phyloP scores from a whole-genome alignment of 495 filamentous ascomycete species.

The Schizothecium vesticola region DNA sequence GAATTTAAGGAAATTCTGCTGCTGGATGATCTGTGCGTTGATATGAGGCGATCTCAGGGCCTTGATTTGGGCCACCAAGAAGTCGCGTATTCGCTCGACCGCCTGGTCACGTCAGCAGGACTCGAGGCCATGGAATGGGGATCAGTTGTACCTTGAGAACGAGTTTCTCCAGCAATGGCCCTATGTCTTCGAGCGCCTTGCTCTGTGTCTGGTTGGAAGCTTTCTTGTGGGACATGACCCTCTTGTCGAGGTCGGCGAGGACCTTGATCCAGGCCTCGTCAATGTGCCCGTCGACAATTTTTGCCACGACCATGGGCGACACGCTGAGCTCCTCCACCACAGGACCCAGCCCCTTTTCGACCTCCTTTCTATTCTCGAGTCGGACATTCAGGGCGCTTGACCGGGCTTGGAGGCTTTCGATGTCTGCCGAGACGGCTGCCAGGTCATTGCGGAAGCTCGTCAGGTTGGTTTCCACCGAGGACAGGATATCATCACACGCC shows the following conservation, averaged over 20 bases:
- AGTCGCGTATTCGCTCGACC: conserved; percentile 89
- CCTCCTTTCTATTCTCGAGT: conserved; percentile 79
- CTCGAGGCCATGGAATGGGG: neutral
- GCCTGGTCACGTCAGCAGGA: conserved; percentile 48
- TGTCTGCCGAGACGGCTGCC: conserved; percentile 85
- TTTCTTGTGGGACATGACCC: conserved; percentile 64
- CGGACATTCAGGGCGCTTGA: conserved; percentile 80
- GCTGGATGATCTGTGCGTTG: conserved; percentile 93
- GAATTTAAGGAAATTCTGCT: conserved; percentile 78
- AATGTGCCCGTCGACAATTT: conserved; percentile 80
- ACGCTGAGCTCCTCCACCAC: conserved; percentile 88
- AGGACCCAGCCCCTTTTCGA: conserved; percentile 83
- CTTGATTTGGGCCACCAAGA: conserved; percentile 88
- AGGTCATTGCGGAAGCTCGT: conserved; percentile 90
- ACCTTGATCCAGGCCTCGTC: conserved; percentile 87
- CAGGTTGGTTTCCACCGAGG: conserved; percentile 86
- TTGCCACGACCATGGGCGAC: conserved; percentile 71
- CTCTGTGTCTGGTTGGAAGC: conserved; percentile 53
- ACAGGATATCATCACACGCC: conserved; percentile 88
- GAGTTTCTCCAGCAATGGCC: conserved; percentile 75
- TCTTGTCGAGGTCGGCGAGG: conserved; percentile 76
- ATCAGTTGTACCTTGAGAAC: conserved; percentile 61
- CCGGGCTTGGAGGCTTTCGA: conserved; percentile 83
- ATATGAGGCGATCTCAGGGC: conserved; percentile 87
- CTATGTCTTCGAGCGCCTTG: conserved; percentile 76